These are phyloP conservation scores for Leucogyrophana mollusca DNA, from an alignment of 768 basidiomycete genomes.

Conservation along the genomic window DNA sequence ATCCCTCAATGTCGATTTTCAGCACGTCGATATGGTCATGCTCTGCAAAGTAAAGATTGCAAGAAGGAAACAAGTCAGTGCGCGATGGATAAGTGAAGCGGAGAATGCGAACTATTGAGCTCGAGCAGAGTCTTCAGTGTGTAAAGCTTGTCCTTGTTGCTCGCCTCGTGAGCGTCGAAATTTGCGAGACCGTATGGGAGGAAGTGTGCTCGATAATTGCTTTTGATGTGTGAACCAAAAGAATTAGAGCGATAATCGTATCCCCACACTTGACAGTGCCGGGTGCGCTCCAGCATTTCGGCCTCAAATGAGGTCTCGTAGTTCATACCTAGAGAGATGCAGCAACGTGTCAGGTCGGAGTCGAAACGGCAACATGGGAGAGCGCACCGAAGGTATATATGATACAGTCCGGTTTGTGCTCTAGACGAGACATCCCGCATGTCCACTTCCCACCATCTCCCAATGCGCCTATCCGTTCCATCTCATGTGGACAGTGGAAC, in stretches of 20 bases:
- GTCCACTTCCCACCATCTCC: slow-evolving; percentile 75
- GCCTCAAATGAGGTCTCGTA: slow-evolving; percentile 66
- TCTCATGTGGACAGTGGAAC: slow-evolving; percentile 43
- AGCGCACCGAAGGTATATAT: slow-evolving; percentile 59
- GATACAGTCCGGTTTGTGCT: slow-evolving; percentile 53
- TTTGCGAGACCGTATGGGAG: slow-evolving; percentile 39
- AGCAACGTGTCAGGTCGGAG: neutral
- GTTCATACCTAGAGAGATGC: slow-evolving; percentile 40
- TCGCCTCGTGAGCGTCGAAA: slow-evolving; percentile 32
- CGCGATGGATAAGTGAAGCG: neutral
- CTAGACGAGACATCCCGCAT: slow-evolving; percentile 58
- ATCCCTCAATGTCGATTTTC: slow-evolving; percentile 49
- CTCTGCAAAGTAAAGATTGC: slow-evolving; percentile 18
- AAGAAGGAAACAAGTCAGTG: neutral
- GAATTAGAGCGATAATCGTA: slow-evolving; percentile 48
- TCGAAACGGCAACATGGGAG: neutral
- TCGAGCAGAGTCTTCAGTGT: slow-evolving; percentile 46
- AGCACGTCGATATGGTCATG: slow-evolving; percentile 40
- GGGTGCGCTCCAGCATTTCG: slow-evolving; percentile 46
- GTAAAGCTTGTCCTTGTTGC: slow-evolving; percentile 37
- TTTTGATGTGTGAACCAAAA: slow-evolving; percentile 32
- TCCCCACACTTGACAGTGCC: slow-evolving; percentile 57
- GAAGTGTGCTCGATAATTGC: slow-evolving; percentile 40
- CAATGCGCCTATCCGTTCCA: slow-evolving; percentile 44
- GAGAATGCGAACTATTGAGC: slow-evolving; percentile 33